A percentile compares a stretch with the other conserved stretches of the same genome.
Conservation (phyloP, 768 basidiomycete species). For the Suillus clintonianus region DNA sequence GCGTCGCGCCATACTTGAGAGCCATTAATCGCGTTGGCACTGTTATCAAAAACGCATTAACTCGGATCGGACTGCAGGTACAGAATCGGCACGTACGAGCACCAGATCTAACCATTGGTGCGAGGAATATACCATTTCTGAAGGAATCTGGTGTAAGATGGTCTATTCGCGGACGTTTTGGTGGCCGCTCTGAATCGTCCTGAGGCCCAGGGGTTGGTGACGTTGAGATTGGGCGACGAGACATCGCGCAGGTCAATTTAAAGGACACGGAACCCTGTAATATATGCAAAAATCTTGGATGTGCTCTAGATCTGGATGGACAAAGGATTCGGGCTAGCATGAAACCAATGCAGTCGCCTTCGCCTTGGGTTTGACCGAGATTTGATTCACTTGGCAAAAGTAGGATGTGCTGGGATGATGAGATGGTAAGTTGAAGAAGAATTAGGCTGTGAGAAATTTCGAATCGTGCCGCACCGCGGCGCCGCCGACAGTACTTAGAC, state of each 20-base stretch:
- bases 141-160: conserved; percentile 75
- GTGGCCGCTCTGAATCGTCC: conserved; percentile 22
- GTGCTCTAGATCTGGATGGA: not conserved
- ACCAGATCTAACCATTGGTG: conserved; percentile 97
- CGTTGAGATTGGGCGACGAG: conserved; percentile 53
- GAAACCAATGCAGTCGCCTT: not conserved
- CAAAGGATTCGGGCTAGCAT: not conserved
- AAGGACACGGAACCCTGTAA: not conserved
- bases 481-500: too few species aligned
- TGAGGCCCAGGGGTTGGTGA: conserved; percentile 36
- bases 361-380: not conserved
- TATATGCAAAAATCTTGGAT: not conserved
- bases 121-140: conserved; percentile 89
- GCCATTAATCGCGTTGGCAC: conserved; percentile 87
- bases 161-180: conserved; percentile 58
- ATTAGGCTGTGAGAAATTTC: too few species aligned
- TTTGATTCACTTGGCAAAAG: not conserved
- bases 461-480: too few species aligned
- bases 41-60: conserved; percentile 34
- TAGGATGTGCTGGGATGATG: not conserved
- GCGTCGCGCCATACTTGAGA: conserved; percentile 87
- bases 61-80: not conserved
- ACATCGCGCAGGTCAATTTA: conserved; percentile 37
- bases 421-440: not conserved
- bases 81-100: conserved; percentile 58